Base-by-base conservation (phyloP, 345 rosid species). In the Geranium rotundifolium region DNA sequence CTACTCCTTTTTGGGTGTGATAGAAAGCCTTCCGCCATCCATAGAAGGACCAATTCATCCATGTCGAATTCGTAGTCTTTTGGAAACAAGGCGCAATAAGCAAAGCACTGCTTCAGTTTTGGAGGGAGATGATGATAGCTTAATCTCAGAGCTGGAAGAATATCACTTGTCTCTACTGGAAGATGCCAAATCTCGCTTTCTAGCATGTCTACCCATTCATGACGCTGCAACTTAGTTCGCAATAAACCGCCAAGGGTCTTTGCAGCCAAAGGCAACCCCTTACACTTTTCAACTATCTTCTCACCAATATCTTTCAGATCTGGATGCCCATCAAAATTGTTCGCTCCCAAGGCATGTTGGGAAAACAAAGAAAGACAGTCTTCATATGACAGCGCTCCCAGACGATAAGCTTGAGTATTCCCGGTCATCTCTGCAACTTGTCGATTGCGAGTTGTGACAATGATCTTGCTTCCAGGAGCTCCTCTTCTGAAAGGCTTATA, bases 361-460 rank as follows among this genome's bases (percentile, higher is more conserved):
- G n/a, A n/a, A n/a, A n/a, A n/a, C n/a, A n/a, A n/a, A n/a, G n/a
- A n/a, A n/a, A n/a, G n/a, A n/a, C n/a, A n/a, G n/a, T n/a, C n/a
- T n/a, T n/a, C n/a, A n/a, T n/a, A n/a, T n/a, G n/a, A n/a, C n/a
- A n/a, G n/a, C n/a, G n/a, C n/a, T n/a, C n/a, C n/a, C n/a, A n/a
- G n/a, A n/a, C n/a, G n/a, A n/a, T n/a, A n/a, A n/a, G n/a, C n/a
- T n/a, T n/a, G n/a, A n/a, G n/a, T 70, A 63, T 67, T 65, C 31
- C 66, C 66, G 19, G 73, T 62, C 57, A 61, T 57, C 14, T 63
- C 61, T 2, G 79, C 64, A n/a, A 81, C 81, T 55, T 27, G 37
- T 34, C 34, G 17, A 63, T 71, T 67, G 29, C 81, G 71, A n/a
- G 88, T 74, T 16, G 88, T 83, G 62, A 76, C 63, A 52, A 78